Conservation (phyloP, 495 filamentous ascomycete species). For the Corynascus novoguineensis region DNA sequence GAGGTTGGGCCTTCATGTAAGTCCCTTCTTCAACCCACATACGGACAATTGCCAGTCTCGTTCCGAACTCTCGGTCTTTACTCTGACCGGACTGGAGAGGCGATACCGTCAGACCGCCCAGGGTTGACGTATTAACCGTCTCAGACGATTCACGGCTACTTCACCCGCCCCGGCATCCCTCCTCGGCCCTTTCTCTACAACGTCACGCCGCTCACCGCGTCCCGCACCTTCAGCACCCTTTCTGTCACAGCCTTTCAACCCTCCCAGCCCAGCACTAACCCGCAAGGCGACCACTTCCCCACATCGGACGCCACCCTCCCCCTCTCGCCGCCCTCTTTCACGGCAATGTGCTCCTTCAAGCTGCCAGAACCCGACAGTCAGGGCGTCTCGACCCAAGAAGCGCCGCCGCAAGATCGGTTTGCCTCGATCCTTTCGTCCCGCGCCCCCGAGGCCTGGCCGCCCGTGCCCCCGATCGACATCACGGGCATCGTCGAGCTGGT, state of each 20-base stretch:
- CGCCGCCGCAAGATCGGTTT: slow-evolving; percentile 34
- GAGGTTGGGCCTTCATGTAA: slow-evolving; percentile 55
- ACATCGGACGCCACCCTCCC: slow-evolving; percentile 34
- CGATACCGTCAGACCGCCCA: no score
- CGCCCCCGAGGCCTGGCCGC: slow-evolving; percentile 35
- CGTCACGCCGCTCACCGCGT: slow-evolving; percentile 49
- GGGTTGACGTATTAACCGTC: not conserved
- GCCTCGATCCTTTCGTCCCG: slow-evolving; percentile 30
- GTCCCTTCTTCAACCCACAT: slow-evolving; percentile 23
- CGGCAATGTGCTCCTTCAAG: slow-evolving; percentile 59
- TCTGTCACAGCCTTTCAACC: slow-evolving; percentile 54
- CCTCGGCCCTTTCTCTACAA: slow-evolving; percentile 58
- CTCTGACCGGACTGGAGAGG: no score
- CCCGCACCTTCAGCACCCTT: slow-evolving; percentile 53
- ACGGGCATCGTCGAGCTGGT: slow-evolving; percentile 21
- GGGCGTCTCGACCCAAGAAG: slow-evolving; percentile 33
- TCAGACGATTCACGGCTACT: slow-evolving; percentile 63
- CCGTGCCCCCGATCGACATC: slow-evolving; percentile 40
- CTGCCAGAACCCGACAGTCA: slow-evolving; percentile 27
- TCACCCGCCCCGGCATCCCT: slow-evolving; percentile 50
- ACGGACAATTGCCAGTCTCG: no score
- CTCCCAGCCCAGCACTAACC: slow-evolving; percentile 28
- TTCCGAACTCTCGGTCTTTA: no score
- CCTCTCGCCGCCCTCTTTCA: slow-evolving; percentile 52
- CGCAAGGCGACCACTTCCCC: slow-evolving; percentile 30